Evolutionary conservation across 768 basidiomycete genomes (phyloP), one percentile per base, ranked within the genome.

Genomic region (Russula dissimulans): DNA sequence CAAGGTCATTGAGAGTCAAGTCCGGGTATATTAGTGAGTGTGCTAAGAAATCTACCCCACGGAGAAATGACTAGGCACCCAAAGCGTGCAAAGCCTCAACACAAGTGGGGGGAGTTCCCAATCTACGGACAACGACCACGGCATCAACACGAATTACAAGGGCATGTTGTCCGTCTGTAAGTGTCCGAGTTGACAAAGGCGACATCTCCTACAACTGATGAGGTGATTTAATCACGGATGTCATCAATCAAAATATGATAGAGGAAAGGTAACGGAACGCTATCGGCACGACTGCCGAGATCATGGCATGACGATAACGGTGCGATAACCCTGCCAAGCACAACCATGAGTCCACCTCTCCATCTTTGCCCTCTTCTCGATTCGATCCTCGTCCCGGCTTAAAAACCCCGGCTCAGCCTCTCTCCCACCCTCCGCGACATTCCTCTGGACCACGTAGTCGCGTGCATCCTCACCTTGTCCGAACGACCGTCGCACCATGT

Each of bases 51-150:
- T 64, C 39, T 65, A 36, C 54, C 62, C 55, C 57, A 56, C 56
- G 46, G 34, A 57, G 62, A 64, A 65, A 65, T 36, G 47, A 32
- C 58, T 29, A 38, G 36, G 45, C 42, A 51, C 64, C 41, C 17
- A 12, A 48, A 17, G 34, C 8, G 51, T 56, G 49, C 64, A 17
- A 44, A 54, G 58, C 47, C 62, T 57, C 64, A 63, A 63, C 62
- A 59, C 54, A 54, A 18, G 53, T 42, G 55, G 58, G 62, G 64
- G 49, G 46, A 18, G 8, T 7, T 17, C 26, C 38, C 32, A 31
- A 53, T 63, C 7, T 65, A 34, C 54, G 64, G 64, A 65, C 56
- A 59, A 55, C 48, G 63, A 63, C 61, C 57, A 65, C 52, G 61
- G 52, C 3, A 41, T 15, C 42, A 62, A 50, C 56, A 63, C 53